Conservation (phyloP, 305 asterid species). For the Fraxinus angustifolia region DNA sequence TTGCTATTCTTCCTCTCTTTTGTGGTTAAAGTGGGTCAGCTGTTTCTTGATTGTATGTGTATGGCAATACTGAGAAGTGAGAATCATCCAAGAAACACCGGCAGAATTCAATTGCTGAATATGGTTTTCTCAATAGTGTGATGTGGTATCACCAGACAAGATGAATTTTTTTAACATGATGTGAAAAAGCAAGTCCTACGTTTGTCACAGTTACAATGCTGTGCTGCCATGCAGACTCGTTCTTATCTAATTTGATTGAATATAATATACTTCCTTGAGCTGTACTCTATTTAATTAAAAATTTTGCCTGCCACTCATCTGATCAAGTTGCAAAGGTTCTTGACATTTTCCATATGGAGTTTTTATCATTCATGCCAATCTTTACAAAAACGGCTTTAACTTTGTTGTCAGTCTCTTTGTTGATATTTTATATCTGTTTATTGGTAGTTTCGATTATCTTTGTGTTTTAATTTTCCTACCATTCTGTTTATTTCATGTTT, state of each 20-base stretch:
- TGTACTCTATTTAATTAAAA: neutral
- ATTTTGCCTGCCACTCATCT: neutral
- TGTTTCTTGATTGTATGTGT: neutral
- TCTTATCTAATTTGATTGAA: neutral
- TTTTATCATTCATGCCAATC: neutral
- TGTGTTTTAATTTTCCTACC: neutral
- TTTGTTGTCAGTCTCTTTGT: neutral
- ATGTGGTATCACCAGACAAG: neutral
- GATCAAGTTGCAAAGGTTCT: neutral
- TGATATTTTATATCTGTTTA: neutral
- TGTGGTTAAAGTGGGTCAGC: neutral
- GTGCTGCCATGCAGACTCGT: neutral
- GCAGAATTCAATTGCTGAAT: neutral
- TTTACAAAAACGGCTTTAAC: neutral
- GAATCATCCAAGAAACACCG: neutral
- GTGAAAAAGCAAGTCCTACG: neutral
- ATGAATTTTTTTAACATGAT: neutral
- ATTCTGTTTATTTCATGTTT: neutral
- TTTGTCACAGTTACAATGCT: neutral
- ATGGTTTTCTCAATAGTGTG: neutral
- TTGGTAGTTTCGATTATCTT: neutral
- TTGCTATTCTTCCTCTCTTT: neutral
- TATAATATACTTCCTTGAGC: neutral
- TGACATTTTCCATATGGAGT: neutral
- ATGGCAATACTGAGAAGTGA: neutral